Percentiles rank a stretch among this genome's conserved stretches.
Evolutionary conservation across 176 grass and related monocot species (phyloP).

Genomic region (Thalia dealbata): DNA sequence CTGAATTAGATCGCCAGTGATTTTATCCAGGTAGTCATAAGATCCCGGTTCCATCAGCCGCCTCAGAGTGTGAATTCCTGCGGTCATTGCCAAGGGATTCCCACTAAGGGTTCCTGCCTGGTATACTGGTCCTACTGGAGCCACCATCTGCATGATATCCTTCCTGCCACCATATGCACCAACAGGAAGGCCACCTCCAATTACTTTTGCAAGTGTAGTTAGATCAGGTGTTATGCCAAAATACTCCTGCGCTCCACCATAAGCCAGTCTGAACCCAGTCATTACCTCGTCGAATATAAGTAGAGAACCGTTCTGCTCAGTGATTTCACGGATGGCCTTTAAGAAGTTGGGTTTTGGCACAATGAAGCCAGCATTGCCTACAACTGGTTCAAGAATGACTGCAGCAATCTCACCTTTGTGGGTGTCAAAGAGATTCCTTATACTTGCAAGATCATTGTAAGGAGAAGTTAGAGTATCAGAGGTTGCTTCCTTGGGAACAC

Average conservation of each 20-base stretch:
- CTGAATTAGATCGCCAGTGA: conserved; percentile 56
- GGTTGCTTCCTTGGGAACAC: conserved; percentile 78
- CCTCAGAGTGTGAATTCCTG: conserved; percentile 83
- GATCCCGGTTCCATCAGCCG: conserved; percentile 53
- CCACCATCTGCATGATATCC: conserved; percentile 96
- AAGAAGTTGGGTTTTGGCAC: conserved; percentile 55
- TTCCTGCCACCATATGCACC: conserved; percentile 90
- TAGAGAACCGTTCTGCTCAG: conserved; percentile 62
- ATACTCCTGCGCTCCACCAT: conserved; percentile 93
- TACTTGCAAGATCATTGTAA: conserved; percentile 62
- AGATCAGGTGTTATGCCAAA: conserved; percentile 88
- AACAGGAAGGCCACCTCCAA: conserved; percentile 88
- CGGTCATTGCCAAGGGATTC: conserved; percentile 97
- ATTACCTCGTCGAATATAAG: conserved; percentile 99
- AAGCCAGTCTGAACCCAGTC: conserved; percentile 89
- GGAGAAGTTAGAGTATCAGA: conserved; percentile 63
- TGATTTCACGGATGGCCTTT: conserved; percentile 61
- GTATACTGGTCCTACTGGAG: conserved; percentile 89
- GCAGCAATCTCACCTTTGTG: conserved; percentile 79
- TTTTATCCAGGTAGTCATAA: conserved; percentile 84
- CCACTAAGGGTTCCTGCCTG: conserved; percentile 96
- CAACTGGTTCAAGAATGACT: conserved; percentile 85
- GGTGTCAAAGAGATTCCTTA: conserved; percentile 63
- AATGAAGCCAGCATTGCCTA: conserved; percentile 94
- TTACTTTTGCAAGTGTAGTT: conserved; percentile 83